These are phyloP conservation scores for Hypoxylon sp. DNA, from an alignment of 2,329 filamentous ascomycete species.

Conservation along the genomic window DNA sequence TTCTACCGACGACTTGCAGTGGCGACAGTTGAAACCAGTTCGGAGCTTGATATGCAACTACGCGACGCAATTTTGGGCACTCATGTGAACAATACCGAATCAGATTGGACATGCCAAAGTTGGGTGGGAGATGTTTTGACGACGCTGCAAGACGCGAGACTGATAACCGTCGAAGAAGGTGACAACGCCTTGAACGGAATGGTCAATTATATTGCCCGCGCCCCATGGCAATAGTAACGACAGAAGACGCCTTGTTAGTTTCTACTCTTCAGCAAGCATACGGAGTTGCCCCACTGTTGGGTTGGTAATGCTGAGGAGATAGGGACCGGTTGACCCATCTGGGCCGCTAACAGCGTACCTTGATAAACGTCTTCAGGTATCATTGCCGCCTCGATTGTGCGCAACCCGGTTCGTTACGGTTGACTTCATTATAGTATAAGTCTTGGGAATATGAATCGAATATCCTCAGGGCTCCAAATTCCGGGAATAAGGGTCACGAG, in stretches of 20 bases:
- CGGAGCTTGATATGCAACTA: conserved; percentile 46
- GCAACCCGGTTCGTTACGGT: conserved; percentile 10
- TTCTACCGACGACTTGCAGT: conserved; percentile 52
- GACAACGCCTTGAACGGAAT: conserved; percentile 52
- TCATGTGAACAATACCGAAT: conserved; percentile 49
- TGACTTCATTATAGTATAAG: conserved; percentile 33
- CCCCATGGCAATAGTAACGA: conserved; percentile 48
- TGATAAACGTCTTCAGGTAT: conserved; percentile 24
- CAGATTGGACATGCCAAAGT: conserved; percentile 51
- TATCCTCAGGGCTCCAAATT: conserved; percentile 6
- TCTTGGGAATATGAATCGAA: conserved; percentile 14
- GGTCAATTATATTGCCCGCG: conserved; percentile 52
- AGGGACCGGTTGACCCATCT: conserved; percentile 26
- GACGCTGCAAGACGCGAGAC: conserved; percentile 49
- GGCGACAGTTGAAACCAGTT: conserved; percentile 46
- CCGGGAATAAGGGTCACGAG: conserved; percentile 17
- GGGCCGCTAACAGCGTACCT: conserved; percentile 10
- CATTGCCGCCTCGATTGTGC: conserved; percentile 4
- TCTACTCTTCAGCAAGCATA: conserved; percentile 29
- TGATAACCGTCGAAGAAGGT: conserved; percentile 53
- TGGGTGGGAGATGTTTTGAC: conserved; percentile 53
- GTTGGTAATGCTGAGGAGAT: conserved; percentile 17
- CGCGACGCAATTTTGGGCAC: conserved; percentile 49
- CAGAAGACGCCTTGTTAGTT: conserved; percentile 7
- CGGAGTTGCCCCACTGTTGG: conserved; percentile 16